Percentiles rank a stretch among this genome's conserved stretches.
Evolutionary conservation across 805 yeast species (phyloP).

Genomic region (Lachancea thermotolerans): DNA sequence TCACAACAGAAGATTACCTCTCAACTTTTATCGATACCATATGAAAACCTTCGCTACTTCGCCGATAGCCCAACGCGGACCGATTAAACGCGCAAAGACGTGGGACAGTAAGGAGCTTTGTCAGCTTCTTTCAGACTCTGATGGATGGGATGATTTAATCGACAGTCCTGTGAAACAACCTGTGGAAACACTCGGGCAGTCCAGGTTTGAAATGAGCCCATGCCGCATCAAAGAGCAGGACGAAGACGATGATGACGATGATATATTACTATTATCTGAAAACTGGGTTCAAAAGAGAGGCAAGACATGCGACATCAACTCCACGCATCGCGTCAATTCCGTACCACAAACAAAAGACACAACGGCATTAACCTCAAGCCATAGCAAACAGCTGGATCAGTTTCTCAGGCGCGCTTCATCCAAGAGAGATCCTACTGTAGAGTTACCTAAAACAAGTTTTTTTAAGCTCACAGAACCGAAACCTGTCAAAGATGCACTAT

Average conservation of each 20-base stretch:
- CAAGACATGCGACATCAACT: no score
- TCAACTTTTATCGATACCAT: background rate
- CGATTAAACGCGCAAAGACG: background rate
- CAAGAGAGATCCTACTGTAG: background rate
- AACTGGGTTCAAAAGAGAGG: background rate
- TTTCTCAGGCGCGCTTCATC: slow-evolving; percentile 1
- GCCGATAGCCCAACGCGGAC: background rate
- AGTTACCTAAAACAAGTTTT: background rate
- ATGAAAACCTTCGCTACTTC: background rate
- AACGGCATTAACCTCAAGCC: background rate
- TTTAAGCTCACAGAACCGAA: background rate
- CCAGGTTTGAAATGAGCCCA: no score
- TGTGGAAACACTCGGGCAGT: no score
- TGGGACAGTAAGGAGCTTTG: slow-evolving; percentile 10
- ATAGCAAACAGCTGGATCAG: slow-evolving; percentile 1
- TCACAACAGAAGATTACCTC: background rate
- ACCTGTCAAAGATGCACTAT: no score
- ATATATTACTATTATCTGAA: slow-evolving; percentile 1
- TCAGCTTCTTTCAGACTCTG: slow-evolving; percentile 21
- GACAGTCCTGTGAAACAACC: slow-evolving; percentile 1
- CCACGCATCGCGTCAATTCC: no score
- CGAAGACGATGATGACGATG: slow-evolving; percentile 1
- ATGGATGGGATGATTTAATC: slow-evolving; percentile 20
- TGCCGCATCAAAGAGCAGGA: no score
- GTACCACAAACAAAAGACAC: background rate